phyloP scores from a whole-genome alignment of 495 filamentous ascomycete species.

The Aspergillus saccharolyticus region DNA sequence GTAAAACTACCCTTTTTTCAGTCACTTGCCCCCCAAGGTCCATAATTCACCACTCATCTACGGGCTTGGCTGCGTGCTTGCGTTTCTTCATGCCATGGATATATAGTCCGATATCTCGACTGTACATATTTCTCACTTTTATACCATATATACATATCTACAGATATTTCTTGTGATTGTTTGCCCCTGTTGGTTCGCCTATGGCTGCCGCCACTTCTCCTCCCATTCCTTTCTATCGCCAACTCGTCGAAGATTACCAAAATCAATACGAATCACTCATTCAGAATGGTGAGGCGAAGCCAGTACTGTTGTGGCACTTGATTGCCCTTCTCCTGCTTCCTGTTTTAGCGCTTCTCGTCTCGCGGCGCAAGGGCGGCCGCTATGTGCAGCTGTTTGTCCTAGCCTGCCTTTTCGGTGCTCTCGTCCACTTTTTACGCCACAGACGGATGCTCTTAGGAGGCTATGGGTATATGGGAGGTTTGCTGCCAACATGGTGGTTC shows the following conservation, averaged over 20 bases:
- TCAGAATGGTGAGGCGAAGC: conserved; percentile 29
- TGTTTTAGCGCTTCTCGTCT: conserved; percentile 32
- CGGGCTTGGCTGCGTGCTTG: background rate
- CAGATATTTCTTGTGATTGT: background rate
- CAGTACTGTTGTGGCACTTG: conserved; percentile 36
- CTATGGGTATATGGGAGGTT: conserved; percentile 61
- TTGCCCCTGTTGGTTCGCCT: background rate
- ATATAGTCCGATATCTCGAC: no score
- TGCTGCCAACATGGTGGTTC: conserved; percentile 60
- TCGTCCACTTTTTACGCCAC: conserved; percentile 32
- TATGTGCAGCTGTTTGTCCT: conserved; percentile 51
- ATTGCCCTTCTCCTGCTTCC: conserved; percentile 28
- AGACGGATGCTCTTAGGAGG: conserved; percentile 53
- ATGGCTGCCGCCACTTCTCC: conserved; percentile 28
- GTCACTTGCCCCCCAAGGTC: background rate
- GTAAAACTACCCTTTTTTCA: background rate
- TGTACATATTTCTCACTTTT: no score
- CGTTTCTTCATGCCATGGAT: background rate
- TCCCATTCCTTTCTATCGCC: conserved; percentile 8
- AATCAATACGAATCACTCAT: conserved; percentile 22
- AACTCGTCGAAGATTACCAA: conserved; percentile 12
- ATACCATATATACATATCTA: no score
- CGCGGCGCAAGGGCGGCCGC: conserved; percentile 17
- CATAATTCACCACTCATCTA: background rate
- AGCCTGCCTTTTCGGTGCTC: conserved; percentile 44